Evolutionary conservation across 495 filamentous ascomycete species (phyloP), one percentile per base, ranked within the genome.

Genomic region (Penicillium cataractarum): DNA sequence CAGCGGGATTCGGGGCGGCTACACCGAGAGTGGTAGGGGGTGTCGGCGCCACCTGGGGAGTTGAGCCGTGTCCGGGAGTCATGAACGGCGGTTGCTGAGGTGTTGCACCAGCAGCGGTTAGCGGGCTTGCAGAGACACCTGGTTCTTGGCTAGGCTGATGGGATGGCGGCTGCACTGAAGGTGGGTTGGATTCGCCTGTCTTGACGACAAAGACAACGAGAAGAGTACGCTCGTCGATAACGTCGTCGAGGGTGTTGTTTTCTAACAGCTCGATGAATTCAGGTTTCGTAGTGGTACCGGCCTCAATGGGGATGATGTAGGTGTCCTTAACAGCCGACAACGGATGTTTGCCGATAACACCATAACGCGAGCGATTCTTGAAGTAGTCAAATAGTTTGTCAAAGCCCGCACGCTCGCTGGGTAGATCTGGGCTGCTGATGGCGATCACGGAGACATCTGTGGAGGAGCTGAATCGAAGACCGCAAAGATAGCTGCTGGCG

Each of bases 401-500:
- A 66, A 94, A 92, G 7, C 83, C 83, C 3, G 71, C 72, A 60
- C 74, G 75, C 42, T 86, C 77, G 37, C 73, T 76, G 0, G 82
- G 76, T 1, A 75, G 67, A 42, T 86, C 80, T 7, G 83, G 79
- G 9, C 86, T 84, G 48, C 80, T 84, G 37, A 96, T 74, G 32
- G 83, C 84, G 26, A 93, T 84, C 22, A 92, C 86, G 0, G 87
- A 79, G 3, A 94, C 80, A 70, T 97, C 92, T 4, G 88, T 90
- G 15, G 85, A 86, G 24, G 80, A 76, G 71, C 86, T 92, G 66
- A 87, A 92, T 27, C 89, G 82, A 32, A 96, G 78, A 27, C 90
- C 86, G 66, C 91, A 95, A 3, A 99, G 87, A 72, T 99, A 99
- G 42, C 92, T 89, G 62, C 91, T 90, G 21, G 93, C 95, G 33